A percentile compares a stretch with the other conserved stretches of the same genome.
Conservation (phyloP, 2,329 filamentous ascomycete genomes). For the Anthostomella pinea region DNA sequence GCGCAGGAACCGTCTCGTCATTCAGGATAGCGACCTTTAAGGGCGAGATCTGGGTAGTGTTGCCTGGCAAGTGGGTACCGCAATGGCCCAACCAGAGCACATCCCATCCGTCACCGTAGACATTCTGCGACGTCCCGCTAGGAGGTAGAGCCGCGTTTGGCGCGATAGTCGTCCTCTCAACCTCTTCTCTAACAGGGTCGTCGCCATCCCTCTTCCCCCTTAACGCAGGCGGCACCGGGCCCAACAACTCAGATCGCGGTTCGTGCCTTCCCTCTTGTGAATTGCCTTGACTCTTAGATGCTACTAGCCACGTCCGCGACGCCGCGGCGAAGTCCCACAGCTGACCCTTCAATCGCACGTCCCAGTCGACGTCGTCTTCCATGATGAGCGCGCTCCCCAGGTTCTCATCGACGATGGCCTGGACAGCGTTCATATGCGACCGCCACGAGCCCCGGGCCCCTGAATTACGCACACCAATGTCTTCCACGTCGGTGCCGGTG, state of each 20-base stretch:
- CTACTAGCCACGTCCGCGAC: slow-evolving; percentile 25
- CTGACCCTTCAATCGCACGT: slow-evolving; percentile 48
- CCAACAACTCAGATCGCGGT: not conserved
- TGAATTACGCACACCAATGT: slow-evolving; percentile 19
- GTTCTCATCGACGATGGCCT: slow-evolving; percentile 42
- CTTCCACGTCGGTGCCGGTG: slow-evolving; percentile 34
- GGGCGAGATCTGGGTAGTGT: slow-evolving; percentile 1
- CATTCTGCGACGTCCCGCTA: slow-evolving; percentile 1
- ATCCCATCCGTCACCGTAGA: slow-evolving; percentile 26
- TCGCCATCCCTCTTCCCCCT: not conserved
- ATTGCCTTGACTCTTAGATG: not conserved
- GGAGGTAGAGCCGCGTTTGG: no score
- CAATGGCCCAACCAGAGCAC: slow-evolving; percentile 29
- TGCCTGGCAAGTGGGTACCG: slow-evolving; percentile 20
- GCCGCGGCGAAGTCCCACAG: slow-evolving; percentile 40
- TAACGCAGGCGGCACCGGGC: no score
- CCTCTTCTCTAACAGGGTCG: not conserved
- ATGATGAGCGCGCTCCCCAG: slow-evolving; percentile 49
- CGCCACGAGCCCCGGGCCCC: slow-evolving; percentile 37
- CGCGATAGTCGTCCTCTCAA: slow-evolving; percentile 4
- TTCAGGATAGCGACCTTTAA: slow-evolving; percentile 13
- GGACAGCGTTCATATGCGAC: slow-evolving; percentile 37
- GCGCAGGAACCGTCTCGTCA: slow-evolving; percentile 23
- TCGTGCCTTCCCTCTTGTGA: not conserved
- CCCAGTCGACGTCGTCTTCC: slow-evolving; percentile 59